Evolutionary conservation across 208 protist genomes (phyloP).

Genomic region (Leishmania tropica): DNA sequence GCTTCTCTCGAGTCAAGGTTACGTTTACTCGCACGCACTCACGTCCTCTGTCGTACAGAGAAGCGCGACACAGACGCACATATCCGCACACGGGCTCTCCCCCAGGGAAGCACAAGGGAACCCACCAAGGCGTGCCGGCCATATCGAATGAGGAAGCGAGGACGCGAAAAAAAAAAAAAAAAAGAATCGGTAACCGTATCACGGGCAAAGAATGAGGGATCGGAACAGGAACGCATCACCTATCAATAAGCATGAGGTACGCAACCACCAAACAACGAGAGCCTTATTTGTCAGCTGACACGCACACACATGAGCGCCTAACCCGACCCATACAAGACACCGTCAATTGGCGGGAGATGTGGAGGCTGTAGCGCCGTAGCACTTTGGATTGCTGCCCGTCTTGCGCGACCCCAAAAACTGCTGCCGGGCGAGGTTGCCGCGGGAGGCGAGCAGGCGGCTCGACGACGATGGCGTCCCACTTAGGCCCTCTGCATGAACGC

Average conservation of each 20-base stretch:
- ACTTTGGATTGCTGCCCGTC: conserved; percentile 14
- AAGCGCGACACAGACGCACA: background rate
- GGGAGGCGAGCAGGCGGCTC: conserved; percentile 21
- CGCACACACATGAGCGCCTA: background rate
- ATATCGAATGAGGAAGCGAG: background rate
- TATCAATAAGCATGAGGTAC: background rate
- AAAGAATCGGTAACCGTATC: background rate
- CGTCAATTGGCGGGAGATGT: background rate
- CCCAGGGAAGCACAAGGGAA: background rate
- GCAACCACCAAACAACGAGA: background rate
- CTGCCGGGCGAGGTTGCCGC: conserved; percentile 68
- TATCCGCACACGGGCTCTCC: background rate
- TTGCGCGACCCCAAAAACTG: conserved; percentile 70
- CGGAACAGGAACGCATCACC: background rate
- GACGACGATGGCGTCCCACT: conserved; percentile 24
- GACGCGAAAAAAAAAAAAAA: conserved; percentile 6
- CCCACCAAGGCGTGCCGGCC: background rate
- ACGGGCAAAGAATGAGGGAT: background rate
- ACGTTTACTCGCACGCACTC: background rate
- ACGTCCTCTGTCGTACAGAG: background rate
- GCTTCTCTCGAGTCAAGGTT: background rate
- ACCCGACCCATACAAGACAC: background rate
- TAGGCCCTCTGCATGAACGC: background rate
- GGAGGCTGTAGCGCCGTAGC: conserved; percentile 17
- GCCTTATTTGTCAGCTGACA: background rate